Evolutionary conservation across 768 basidiomycete species (phyloP).

Genomic region (Termitomyces sp.): DNA sequence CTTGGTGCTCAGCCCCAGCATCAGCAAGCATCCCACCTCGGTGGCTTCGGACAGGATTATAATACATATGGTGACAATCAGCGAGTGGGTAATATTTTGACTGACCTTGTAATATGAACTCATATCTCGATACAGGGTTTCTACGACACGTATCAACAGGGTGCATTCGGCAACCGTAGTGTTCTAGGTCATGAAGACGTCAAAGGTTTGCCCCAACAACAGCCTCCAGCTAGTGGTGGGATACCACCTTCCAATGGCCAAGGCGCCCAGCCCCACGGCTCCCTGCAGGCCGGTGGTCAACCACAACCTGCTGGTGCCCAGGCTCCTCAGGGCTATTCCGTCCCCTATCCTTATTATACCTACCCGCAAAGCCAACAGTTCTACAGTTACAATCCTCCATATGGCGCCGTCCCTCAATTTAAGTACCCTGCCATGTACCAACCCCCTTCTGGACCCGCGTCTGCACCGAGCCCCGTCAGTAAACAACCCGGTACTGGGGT

Average conservation of each 20-base stretch:
- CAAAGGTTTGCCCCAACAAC: conserved; percentile 62
- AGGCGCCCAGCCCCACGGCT: conserved; percentile 48
- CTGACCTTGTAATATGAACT: background rate
- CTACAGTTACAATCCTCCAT: conserved; percentile 54
- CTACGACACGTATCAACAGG: conserved; percentile 73
- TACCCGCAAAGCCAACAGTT: conserved; percentile 78
- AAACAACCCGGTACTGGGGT: conserved; percentile 58
- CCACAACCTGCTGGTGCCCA: conserved; percentile 56
- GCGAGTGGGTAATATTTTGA: conserved; percentile 39
- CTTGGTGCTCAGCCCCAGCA: conserved; percentile 50
- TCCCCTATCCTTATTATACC: conserved; percentile 55
- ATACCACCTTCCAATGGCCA: conserved; percentile 51
- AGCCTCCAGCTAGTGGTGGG: conserved; percentile 37
- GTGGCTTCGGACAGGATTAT: conserved; percentile 63
- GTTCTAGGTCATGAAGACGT: conserved; percentile 71
- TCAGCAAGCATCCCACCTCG: conserved; percentile 50
- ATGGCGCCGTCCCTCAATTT: conserved; percentile 54
- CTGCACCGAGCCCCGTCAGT: conserved; percentile 56
- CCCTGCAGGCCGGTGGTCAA: conserved; percentile 45
- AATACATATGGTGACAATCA: conserved; percentile 56
- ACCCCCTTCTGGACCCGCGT: conserved; percentile 61
- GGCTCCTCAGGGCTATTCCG: conserved; percentile 59
- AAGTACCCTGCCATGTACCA: conserved; percentile 78
- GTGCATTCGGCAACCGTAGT: conserved; percentile 58
- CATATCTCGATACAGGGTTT: conserved; percentile 45